A percentile compares a stretch with the other conserved stretches of the same genome.
Conservation (phyloP, 257 asterid species). For the Thymus quinquecostatus region DNA sequence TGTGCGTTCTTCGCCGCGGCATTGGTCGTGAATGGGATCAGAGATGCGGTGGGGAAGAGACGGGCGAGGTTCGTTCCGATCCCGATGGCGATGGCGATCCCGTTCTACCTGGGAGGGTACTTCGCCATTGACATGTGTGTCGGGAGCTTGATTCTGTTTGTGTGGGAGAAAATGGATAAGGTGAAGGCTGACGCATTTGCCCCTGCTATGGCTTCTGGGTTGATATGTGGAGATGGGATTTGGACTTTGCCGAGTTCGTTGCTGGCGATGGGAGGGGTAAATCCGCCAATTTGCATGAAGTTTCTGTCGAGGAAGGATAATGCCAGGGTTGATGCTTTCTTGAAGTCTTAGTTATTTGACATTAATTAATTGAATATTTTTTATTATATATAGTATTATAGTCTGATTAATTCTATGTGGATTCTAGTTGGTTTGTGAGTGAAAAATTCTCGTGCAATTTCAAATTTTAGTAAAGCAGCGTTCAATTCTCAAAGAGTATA, state of each 20-base stretch:
- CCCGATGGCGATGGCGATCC: constrained; percentile 96
- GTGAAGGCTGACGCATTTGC: constrained; percentile 83
- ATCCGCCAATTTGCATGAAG: constrained; percentile 87
- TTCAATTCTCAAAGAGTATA: no score
- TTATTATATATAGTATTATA: no score
- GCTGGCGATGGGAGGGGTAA: constrained; percentile 66
- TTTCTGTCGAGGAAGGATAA: constrained; percentile 59
- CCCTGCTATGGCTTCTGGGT: constrained; percentile 86
- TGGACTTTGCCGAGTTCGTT: constrained; percentile 79
- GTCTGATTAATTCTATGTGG: no score
- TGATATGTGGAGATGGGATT: constrained; percentile 88
- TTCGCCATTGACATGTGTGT: constrained; percentile 86
- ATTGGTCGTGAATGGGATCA: constrained; percentile 50
- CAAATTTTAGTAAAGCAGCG: no score
- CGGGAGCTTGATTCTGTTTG: constrained; percentile 74
- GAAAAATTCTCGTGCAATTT: no score
- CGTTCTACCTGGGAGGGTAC: constrained; percentile 77
- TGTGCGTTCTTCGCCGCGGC: constrained; percentile 64
- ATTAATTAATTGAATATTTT: background rate
- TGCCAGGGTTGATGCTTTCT: constrained; percentile 29
- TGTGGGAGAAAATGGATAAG: constrained; percentile 72
- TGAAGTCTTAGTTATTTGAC: constrained; percentile 38
- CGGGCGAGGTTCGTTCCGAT: constrained; percentile 69
- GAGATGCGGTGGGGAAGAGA: constrained; percentile 60
- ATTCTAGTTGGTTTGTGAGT: no score